These are phyloP conservation scores for Metschnikowia corniflorae DNA, from an alignment of 805 yeast species.

Conservation along the genomic window DNA sequence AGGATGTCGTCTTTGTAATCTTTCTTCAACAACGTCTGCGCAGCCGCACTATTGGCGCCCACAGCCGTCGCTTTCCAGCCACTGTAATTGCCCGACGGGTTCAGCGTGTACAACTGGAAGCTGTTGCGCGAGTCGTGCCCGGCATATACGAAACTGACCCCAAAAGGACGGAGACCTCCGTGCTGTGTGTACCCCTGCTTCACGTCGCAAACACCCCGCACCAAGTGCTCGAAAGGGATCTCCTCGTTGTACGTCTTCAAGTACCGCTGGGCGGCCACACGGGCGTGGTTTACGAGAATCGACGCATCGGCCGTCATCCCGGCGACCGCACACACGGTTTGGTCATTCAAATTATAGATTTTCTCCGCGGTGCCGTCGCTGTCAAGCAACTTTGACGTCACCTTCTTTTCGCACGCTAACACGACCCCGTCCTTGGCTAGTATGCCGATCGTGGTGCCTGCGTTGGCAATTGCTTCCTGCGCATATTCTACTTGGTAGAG, in stretches of 20 bases:
- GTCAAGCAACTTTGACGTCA: slow-evolving; percentile 87
- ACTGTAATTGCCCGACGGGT: slow-evolving; percentile 95
- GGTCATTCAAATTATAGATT: slow-evolving; percentile 76
- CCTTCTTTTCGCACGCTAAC: slow-evolving; percentile 94
- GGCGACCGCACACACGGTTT: slow-evolving; percentile 90
- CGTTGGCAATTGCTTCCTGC: slow-evolving; percentile 81
- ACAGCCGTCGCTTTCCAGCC: slow-evolving; percentile 98
- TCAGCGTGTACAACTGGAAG: slow-evolving; percentile 89
- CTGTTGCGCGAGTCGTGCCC: slow-evolving; percentile 90
- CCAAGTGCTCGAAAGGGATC: slow-evolving; percentile 89
- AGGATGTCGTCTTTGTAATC: slow-evolving; percentile 83
- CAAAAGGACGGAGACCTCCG: slow-evolving; percentile 98
- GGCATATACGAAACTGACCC: slow-evolving; percentile 93
- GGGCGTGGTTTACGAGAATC: slow-evolving; percentile 81
- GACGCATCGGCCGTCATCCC: slow-evolving; percentile 98
- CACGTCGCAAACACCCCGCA: slow-evolving; percentile 83
- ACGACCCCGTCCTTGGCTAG: slow-evolving; percentile 84
- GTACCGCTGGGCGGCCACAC: slow-evolving; percentile 79
- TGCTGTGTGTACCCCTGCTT: slow-evolving; percentile 98
- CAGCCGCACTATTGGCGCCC: slow-evolving; percentile 95
- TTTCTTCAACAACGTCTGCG: slow-evolving; percentile 92
- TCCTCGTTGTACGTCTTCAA: slow-evolving; percentile 85
- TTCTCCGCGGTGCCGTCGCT: slow-evolving; percentile 94
- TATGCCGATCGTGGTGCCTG: slow-evolving; percentile 80
- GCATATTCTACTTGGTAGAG: slow-evolving; percentile 97